These are phyloP conservation scores for Chlorella sp. DNA, from an alignment of 139 green algal species.

Conservation along the genomic window DNA sequence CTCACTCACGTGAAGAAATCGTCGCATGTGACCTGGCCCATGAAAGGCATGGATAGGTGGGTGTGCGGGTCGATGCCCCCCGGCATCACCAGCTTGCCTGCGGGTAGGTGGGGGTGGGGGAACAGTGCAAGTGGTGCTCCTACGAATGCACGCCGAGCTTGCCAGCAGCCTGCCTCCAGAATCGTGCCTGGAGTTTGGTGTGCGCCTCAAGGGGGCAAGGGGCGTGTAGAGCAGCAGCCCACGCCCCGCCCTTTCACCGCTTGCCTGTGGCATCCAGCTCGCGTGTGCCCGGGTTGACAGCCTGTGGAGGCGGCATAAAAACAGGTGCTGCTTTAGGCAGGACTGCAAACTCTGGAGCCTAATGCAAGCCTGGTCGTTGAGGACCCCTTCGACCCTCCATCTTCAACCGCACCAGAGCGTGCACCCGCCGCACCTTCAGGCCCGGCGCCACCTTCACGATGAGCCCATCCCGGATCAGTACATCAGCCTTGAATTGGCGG, in stretches of 20 bases:
- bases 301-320: too few species aligned
- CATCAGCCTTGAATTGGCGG: conserved; percentile 67
- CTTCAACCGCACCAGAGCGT: too few species aligned
- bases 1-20: conserved; percentile 73
- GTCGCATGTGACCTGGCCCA: conserved; percentile 83
- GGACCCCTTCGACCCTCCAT: too few species aligned
- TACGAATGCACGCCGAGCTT: too few species aligned
- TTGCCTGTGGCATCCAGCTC: conserved; percentile 85
- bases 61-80: conserved; percentile 98
- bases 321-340: too few species aligned
- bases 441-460: conserved; percentile 71
- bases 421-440: conserved; percentile 70
- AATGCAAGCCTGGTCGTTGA: too few species aligned
- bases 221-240: too few species aligned
- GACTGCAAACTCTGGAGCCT: too few species aligned
- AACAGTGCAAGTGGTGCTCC: too few species aligned
- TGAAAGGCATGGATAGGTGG: conserved; percentile 97
- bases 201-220: too few species aligned
- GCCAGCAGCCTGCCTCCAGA: too few species aligned
- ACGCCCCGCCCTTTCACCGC: conserved; percentile 34
- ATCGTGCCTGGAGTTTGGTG: too few species aligned
- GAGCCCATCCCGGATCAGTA: conserved; percentile 81
- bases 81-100: conserved; percentile 89
- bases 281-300: background rate
- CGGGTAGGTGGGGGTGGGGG: background rate